Evolutionary conservation across 2,329 filamentous ascomycete species (phyloP).

Genomic region (Leptosphaerulina australis): DNA sequence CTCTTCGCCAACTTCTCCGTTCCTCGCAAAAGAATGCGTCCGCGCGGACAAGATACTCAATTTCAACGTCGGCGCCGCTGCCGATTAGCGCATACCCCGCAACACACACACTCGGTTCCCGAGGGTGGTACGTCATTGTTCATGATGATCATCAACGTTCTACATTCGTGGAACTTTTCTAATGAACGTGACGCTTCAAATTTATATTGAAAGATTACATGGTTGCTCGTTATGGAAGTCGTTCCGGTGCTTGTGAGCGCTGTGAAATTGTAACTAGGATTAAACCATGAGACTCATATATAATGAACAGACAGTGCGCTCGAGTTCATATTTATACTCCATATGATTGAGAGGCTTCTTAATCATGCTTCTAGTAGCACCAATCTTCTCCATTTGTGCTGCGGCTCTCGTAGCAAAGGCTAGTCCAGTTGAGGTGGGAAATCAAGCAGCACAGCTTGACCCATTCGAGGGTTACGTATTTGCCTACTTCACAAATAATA

Average conservation of each 20-base stretch:
- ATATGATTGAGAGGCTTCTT: neutral
- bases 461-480: slow-evolving; percentile 58
- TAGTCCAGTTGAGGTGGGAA: slow-evolving; percentile 31
- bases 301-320: slow-evolving; percentile 2
- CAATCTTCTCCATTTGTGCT: slow-evolving; percentile 2
- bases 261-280: neutral
- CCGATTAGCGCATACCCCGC: slow-evolving; percentile 11
- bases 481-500: slow-evolving; percentile 58
- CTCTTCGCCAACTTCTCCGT: slow-evolving; percentile 3
- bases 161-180: neutral
- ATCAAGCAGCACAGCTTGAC: slow-evolving; percentile 39
- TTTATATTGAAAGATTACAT: slow-evolving; percentile 4
- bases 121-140: slow-evolving; percentile 3
- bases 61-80: slow-evolving; percentile 5
- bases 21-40: slow-evolving; percentile 3
- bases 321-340: neutral
- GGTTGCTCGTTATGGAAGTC: slow-evolving; percentile 8
- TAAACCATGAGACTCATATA: slow-evolving; percentile 5
- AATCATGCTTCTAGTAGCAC: slow-evolving; percentile 8
- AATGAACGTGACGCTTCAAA: neutral
- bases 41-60: slow-evolving; percentile 1
- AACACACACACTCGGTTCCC: neutral
- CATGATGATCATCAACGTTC: slow-evolving; percentile 7
- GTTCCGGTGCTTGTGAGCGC: neutral
- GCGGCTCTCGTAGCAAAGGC: slow-evolving; percentile 7